Percentiles rank a stretch among this genome's conserved stretches.
Evolutionary conservation across 2,329 filamentous ascomycete species (phyloP).

Genomic region (Trichoderma koningii): DNA sequence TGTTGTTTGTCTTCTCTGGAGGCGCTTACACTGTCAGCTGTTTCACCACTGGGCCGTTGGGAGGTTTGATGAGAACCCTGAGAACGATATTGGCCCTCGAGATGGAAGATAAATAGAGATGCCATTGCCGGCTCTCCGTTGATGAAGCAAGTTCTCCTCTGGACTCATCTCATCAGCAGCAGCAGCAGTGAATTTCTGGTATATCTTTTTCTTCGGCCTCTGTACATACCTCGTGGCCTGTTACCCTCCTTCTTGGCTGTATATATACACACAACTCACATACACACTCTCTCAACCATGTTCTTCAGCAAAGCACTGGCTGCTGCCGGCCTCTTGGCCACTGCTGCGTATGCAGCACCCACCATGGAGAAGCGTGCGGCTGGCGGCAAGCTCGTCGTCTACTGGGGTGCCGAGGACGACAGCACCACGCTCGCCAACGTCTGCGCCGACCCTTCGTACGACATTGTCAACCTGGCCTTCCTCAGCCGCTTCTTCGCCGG

Average conservation of each 20-base stretch:
- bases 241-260: background rate
- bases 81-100: background rate
- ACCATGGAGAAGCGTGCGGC: constrained; percentile 21
- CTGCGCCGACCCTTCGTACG: constrained; percentile 31
- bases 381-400: constrained; percentile 31
- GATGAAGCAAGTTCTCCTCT: constrained; percentile 11
- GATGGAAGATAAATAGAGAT: constrained; percentile 21
- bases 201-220: constrained; percentile 28
- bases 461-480: constrained; percentile 34
- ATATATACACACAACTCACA: constrained; percentile 1
- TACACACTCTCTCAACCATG: constrained; percentile 11
- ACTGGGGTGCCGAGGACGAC: constrained; percentile 33
- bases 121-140: background rate
- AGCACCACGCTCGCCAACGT: constrained; percentile 30
- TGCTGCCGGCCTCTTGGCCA: constrained; percentile 26
- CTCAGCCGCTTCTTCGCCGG: constrained; percentile 30
- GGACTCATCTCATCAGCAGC: constrained; percentile 2
- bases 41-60: constrained; percentile 13
- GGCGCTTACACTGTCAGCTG: constrained; percentile 12
- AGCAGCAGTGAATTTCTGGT: constrained; percentile 27
- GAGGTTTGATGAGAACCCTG: background rate
- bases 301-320: constrained; percentile 27
- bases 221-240: constrained; percentile 23
- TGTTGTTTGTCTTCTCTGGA: background rate
- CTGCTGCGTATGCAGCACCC: constrained; percentile 22